These are phyloP conservation scores for Perkinsus chesapeaki DNA, from an alignment of 169 alveolate species.

Conservation along the genomic window DNA sequence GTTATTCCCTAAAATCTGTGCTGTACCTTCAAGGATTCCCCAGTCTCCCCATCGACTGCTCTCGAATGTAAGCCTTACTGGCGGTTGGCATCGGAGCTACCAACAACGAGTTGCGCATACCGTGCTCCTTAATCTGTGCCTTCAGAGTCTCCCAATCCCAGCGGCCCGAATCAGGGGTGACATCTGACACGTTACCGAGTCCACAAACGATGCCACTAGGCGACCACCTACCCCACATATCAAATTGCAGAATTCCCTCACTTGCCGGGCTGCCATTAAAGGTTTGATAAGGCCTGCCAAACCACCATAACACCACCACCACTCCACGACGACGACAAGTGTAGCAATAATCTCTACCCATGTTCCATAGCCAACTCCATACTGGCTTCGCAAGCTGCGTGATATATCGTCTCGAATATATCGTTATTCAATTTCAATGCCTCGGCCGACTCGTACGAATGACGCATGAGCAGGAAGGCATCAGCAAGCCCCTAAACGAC, in stretches of 20 bases:
- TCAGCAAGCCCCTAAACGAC: conserved; percentile 92
- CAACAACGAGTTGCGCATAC: conserved; percentile 91
- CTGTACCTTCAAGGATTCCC: background rate
- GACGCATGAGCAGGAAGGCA: conserved; percentile 83
- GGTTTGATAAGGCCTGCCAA: conserved; percentile 80
- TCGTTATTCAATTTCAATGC: conserved; percentile 84
- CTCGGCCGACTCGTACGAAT: conserved; percentile 89
- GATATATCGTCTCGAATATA: conserved; percentile 95
- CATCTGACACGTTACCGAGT: background rate
- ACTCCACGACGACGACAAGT: background rate
- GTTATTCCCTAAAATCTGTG: conserved; percentile 73
- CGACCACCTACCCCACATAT: conserved; percentile 86
- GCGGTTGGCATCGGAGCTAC: conserved; percentile 99
- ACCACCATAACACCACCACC: background rate
- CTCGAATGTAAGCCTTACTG: conserved; percentile 88
- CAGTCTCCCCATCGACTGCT: background rate
- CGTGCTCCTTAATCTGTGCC: conserved; percentile 73
- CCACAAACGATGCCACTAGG: conserved; percentile 37
- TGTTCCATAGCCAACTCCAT: conserved; percentile 82
- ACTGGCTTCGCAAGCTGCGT: conserved; percentile 89
- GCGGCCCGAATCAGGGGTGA: conserved; percentile 20
- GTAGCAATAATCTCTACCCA: conserved; percentile 44
- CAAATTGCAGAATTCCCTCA: conserved; percentile 90
- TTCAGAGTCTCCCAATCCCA: conserved; percentile 93
- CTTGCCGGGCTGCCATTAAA: conserved; percentile 92